These are phyloP conservation scores for Aspergillus steynii DNA, from an alignment of 495 filamentous ascomycete species.

Conservation along the genomic window DNA sequence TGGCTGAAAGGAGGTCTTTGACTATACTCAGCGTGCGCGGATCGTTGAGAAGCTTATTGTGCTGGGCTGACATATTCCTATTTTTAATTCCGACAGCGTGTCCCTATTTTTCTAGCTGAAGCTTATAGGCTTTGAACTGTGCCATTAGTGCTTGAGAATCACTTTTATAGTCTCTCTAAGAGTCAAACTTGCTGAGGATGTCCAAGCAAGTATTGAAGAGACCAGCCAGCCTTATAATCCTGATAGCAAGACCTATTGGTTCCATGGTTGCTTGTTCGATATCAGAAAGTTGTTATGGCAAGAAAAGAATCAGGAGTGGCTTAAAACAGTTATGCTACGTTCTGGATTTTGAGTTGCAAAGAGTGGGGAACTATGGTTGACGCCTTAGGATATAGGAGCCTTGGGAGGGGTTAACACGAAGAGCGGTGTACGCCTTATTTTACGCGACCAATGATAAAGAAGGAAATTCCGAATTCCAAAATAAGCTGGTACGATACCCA, in stretches of 20 bases:
- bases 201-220: not conserved
- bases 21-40: not conserved
- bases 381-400: too few relatives aligned
- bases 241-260: not conserved
- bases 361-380: too few relatives aligned
- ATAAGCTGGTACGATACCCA: too few relatives aligned
- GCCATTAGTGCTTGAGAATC: not conserved
- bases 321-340: too few relatives aligned
- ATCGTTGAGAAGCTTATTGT: not conserved
- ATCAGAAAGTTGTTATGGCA: too few relatives aligned
- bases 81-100: not conserved
- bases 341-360: too few relatives aligned
- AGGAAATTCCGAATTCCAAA: too few relatives aligned
- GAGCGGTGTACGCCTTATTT: too few relatives aligned
- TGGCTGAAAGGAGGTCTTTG: not conserved
- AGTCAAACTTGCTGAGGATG: not conserved
- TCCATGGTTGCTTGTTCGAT: not conserved
- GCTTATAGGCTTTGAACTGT: not conserved
- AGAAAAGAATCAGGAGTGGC: too few relatives aligned
- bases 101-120: not conserved
- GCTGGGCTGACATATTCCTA: not conserved
- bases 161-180: not conserved
- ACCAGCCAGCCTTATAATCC: not conserved
- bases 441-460: too few relatives aligned
- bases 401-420: too few relatives aligned